These are phyloP conservation scores for Tremella mesenterica DNA, from an alignment of 768 basidiomycete genomes.

Conservation along the genomic window DNA sequence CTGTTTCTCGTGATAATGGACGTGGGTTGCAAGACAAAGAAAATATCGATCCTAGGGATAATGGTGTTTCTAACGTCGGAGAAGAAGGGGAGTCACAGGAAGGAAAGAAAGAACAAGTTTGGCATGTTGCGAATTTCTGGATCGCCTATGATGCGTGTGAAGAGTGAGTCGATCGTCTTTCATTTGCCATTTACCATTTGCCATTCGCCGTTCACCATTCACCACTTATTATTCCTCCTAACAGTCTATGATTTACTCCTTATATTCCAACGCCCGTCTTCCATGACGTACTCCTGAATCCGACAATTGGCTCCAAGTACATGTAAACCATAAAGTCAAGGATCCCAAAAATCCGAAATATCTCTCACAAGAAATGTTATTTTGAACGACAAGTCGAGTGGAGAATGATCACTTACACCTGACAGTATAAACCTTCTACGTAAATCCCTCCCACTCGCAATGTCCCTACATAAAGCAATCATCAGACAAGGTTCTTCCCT, in stretches of 20 bases:
- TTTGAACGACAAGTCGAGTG: background rate
- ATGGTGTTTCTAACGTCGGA: background rate
- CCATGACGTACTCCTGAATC: too few species aligned
- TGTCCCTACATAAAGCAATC: conserved; percentile 85
- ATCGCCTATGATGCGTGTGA: conserved; percentile 79
- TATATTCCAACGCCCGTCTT: too few species aligned
- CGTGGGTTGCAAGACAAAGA: conserved; percentile 36
- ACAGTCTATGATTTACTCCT: too few species aligned
- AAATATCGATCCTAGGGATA: conserved; percentile 18
- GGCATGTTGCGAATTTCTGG: conserved; percentile 95
- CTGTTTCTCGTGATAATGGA: conserved; percentile 39
- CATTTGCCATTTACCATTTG: background rate
- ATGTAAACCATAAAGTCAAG: too few species aligned
- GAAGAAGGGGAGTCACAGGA: conserved; percentile 20
- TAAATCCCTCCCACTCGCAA: conserved; percentile 69
- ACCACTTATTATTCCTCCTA: too few species aligned
- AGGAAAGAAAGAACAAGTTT: conserved; percentile 53
- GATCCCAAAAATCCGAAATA: too few species aligned
- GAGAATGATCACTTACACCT: background rate
- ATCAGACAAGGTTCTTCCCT: conserved; percentile 92
- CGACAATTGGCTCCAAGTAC: too few species aligned
- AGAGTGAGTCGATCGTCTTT: conserved; percentile 57
- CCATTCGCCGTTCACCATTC: too few species aligned
- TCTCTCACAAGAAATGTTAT: too few species aligned
- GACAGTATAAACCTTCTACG: conserved; percentile 64